Evolutionary conservation across 371 early-diverging fungal species (phyloP), one percentile per base, ranked within the genome.

Genomic region (Mucor circinelloides): DNA sequence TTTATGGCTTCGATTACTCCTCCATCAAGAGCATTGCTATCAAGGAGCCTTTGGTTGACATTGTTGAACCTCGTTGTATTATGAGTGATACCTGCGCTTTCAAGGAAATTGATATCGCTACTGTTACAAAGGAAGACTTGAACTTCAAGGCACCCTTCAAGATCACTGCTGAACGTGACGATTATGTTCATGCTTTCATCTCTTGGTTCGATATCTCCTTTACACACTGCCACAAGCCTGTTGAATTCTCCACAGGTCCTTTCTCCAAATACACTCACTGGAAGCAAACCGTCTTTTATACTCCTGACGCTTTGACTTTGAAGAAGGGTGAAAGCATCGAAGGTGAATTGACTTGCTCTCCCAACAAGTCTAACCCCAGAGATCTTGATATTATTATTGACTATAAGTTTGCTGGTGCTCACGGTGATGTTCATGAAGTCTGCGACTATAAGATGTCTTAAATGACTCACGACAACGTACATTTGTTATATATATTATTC

Each of bases 221-320:
- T 78, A 88, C 88, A 13, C 89, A 89, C 66, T 93, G 89, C 82
- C 93, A 90, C 80, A 93, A 90, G 85, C 93, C 93, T 30, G 87
- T 97, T 64, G 74, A 79, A 66, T 97, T 99, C 78, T 93, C 94
- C 65, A 99, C 99, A 9, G 91, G 94, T 3, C 96, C 98, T 6
- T 83, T 87, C 61, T 85, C 91, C 50, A 89, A 91, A 80, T 93
- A 94, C 74, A 99, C 99, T 42, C 99, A 99, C 80, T 99, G 99
- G 99, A 98, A 97, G 86, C 98, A 99, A 80, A 97, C 98, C 23
- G 90, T 96, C 30, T 97, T 99, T 70, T 95, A 95, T 79, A 89
- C 90, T 6, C 80, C 79, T 28, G 90, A 93, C 27, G 80, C 88
- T n/a, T 73, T 93, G 73, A 86, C 87, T 19, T 79, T 90, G 72